A percentile compares a stretch with the other conserved stretches of the same genome.
Conservation (phyloP, 2,329 filamentous ascomycete genomes). For the Verruconis gallopava region DNA sequence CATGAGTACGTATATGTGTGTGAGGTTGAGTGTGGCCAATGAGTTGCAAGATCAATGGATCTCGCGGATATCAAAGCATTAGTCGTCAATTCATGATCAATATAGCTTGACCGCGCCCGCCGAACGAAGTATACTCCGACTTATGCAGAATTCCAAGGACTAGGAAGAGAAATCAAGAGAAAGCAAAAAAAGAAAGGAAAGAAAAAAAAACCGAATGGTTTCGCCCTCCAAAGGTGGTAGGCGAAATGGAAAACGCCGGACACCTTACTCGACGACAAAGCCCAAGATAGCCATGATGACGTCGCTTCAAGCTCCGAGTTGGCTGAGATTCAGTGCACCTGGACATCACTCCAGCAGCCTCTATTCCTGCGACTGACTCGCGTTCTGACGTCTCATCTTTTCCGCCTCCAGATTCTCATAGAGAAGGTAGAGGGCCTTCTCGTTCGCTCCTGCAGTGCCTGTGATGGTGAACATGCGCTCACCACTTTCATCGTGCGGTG, state of each 20-base stretch:
- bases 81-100: background rate
- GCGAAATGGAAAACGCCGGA: no score
- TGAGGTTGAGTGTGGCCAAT: no score
- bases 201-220: no score
- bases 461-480: constrained; percentile 99
- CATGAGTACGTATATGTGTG: no score
- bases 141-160: background rate
- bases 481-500: constrained; percentile 90
- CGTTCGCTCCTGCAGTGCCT: constrained; percentile 84
- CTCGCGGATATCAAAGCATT: background rate
- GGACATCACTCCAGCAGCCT: background rate
- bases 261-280: background rate
- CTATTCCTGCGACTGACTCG: constrained; percentile 40
- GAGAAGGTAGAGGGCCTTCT: constrained; percentile 86
- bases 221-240: no score
- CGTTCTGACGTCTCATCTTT: constrained; percentile 93
- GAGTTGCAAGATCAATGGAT: no score
- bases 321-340: background rate
- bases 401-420: constrained; percentile 99
- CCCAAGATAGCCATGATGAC: background rate
- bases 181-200: background rate
- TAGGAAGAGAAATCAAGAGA: background rate
- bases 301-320: background rate
- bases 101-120: background rate
- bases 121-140: background rate